These are phyloP conservation scores for Pseudogymnoascus sp. DNA, from an alignment of 2,329 filamentous ascomycete species.

Conservation along the genomic window DNA sequence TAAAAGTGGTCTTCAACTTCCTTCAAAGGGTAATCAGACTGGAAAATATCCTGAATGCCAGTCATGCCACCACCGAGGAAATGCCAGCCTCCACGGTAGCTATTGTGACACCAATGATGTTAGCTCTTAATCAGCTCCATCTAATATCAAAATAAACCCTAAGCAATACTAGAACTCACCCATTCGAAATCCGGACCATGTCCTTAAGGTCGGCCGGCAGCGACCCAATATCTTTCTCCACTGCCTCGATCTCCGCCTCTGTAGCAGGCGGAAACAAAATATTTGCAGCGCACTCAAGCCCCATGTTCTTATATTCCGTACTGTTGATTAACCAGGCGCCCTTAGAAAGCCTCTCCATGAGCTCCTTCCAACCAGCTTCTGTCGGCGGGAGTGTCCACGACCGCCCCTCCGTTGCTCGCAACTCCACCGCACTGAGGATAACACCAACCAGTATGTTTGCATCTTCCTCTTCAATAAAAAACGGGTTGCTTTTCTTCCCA, in stretches of 20 bases:
- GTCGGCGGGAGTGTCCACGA: slow-evolving; percentile 11
- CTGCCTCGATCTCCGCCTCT: slow-evolving; percentile 13
- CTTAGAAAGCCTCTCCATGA: slow-evolving; percentile 14
- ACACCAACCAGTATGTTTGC: slow-evolving; percentile 10
- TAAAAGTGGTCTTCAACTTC: not conserved
- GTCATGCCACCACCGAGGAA: slow-evolving; percentile 14
- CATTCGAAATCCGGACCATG: slow-evolving; percentile 15
- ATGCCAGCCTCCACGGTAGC: slow-evolving; percentile 15
- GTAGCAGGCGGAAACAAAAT: slow-evolving; percentile 15
- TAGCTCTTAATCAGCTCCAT: not conserved
- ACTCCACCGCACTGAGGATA: slow-evolving; percentile 7
- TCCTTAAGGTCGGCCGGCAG: slow-evolving; percentile 15
- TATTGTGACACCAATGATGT: not conserved
- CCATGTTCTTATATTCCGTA: slow-evolving; percentile 10
- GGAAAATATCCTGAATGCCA: slow-evolving; percentile 7
- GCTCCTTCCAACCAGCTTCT: slow-evolving; percentile 14
- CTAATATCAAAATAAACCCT: not conserved
- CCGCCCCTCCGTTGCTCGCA: slow-evolving; percentile 12
- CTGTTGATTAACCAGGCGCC: slow-evolving; percentile 15
- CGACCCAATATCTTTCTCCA: slow-evolving; percentile 12
- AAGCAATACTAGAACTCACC: slow-evolving; percentile 12
- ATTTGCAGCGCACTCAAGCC: slow-evolving; percentile 6
- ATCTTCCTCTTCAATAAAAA: slow-evolving; percentile 12
- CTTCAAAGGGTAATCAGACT: not conserved
- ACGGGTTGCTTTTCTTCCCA: slow-evolving; percentile 14